phyloP scores from a whole-genome alignment of 495 filamentous ascomycete species.

The Daldinia grandis region DNA sequence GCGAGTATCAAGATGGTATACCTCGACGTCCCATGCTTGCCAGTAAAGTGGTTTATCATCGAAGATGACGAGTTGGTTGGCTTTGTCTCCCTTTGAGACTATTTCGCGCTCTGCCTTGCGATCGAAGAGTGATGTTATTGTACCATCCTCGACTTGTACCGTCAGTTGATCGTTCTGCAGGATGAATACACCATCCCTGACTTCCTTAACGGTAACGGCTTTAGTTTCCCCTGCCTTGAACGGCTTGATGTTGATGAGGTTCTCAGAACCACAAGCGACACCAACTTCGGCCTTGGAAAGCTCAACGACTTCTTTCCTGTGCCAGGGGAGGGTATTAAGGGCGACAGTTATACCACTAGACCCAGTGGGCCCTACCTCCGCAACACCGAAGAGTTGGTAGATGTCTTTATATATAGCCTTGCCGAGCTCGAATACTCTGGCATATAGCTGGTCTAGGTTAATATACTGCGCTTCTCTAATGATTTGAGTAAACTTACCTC shows the following conservation, averaged over 20 bases:
- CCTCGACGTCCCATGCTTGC: conserved; percentile 99
- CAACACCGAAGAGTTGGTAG: conserved; percentile 70
- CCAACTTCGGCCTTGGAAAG: conserved; percentile 59
- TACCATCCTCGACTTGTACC: conserved; percentile 74
- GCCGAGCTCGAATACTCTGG: conserved; percentile 79
- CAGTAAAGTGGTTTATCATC: conserved; percentile 98
- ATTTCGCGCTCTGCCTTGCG: conserved; percentile 73
- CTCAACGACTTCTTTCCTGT: conserved; percentile 73
- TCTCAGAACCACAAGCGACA: conserved; percentile 59
- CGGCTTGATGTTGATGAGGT: conserved; percentile 58
- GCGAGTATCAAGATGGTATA: conserved; percentile 90
- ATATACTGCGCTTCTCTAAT: background rate
- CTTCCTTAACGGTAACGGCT: conserved; percentile 69
- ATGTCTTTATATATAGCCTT: conserved; percentile 74
- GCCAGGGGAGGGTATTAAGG: conserved; percentile 87
- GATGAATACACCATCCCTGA: conserved; percentile 74
- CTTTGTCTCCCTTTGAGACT: conserved; percentile 79
- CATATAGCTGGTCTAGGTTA: conserved; percentile 68
- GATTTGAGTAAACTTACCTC: conserved; percentile 56
- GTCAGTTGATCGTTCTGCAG: conserved; percentile 78
- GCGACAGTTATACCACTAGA: conserved; percentile 57
- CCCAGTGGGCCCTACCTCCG: conserved; percentile 42
- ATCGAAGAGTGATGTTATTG: conserved; percentile 85
- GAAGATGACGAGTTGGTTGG: conserved; percentile 92
- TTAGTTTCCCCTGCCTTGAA: conserved; percentile 55